A percentile compares a stretch with the other conserved stretches of the same genome.
These are phyloP conservation scores for Boechera retrofracta DNA, from an alignment of 345 rosid species.

Conservation along the genomic window DNA sequence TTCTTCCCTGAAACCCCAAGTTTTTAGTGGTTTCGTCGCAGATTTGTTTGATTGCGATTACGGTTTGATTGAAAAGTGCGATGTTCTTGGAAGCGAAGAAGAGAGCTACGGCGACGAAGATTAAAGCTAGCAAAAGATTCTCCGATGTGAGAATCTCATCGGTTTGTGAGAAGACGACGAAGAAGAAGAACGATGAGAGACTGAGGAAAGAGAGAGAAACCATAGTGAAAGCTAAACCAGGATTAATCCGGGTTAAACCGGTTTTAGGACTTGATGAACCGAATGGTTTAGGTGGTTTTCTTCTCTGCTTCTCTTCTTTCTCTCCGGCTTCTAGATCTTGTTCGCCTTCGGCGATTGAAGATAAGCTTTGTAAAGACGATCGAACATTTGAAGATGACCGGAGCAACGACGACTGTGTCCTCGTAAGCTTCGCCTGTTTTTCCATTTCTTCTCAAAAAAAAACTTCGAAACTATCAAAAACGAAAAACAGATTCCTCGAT, in stretches of 20 bases:
- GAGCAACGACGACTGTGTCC: slow-evolving; percentile 84
- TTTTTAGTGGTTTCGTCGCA: slow-evolving; percentile 52
- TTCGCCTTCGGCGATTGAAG: slow-evolving; percentile 61
- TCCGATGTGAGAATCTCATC: slow-evolving; percentile 79
- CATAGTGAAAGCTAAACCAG: slow-evolving; percentile 65
- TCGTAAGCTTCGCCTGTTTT: slow-evolving; percentile 70
- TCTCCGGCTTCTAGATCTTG: slow-evolving; percentile 46
- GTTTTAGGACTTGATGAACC: slow-evolving; percentile 55
- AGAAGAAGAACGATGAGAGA: slow-evolving; percentile 56
- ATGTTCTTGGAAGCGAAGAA: slow-evolving; percentile 81
- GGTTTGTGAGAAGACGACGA: slow-evolving; percentile 62
- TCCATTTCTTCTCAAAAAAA: slow-evolving; percentile 51
- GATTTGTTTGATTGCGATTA: slow-evolving; percentile 50
- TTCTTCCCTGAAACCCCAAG: slow-evolving; percentile 45
- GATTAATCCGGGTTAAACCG: slow-evolving; percentile 59
- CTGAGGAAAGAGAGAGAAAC: slow-evolving; percentile 56
- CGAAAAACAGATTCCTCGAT: not conserved
- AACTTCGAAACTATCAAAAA: not conserved
- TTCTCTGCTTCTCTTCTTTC: slow-evolving; percentile 54
- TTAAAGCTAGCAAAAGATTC: slow-evolving; percentile 70
- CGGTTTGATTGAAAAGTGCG: slow-evolving; percentile 56
- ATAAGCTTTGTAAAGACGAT: slow-evolving; percentile 80
- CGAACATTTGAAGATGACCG: slow-evolving; percentile 82
- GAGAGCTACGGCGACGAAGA: slow-evolving; percentile 77
- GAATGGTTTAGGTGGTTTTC: slow-evolving; percentile 45